Base-by-base conservation (phyloP, 2,329 filamentous ascomycete genomes). In the Fusarium keratoplasticum region DNA sequence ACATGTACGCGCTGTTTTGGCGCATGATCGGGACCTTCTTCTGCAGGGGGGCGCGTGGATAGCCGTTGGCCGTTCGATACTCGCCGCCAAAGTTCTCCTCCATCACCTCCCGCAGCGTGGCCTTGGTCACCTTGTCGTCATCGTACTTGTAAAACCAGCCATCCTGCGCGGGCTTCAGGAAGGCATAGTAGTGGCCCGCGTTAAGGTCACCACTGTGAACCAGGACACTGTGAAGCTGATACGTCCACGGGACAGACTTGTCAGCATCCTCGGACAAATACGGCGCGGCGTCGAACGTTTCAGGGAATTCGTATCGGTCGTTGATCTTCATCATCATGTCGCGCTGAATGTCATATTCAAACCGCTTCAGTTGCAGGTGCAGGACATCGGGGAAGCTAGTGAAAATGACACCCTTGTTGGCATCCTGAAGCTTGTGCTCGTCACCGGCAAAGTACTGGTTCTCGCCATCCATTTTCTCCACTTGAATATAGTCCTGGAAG, bases 271-370 rank as follows among this genome's bases (percentile, higher is more conserved):
- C 92, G 14, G 95, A 93, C 22, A 99, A 90, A 81, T 96, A 99
- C 0, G 95, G 95, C 0, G 94, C 87, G 8, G 95, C 94, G 80
- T 97, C 94, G 78, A 95, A 95, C 66, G 90, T 85, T 69, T 97
- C 94, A 1, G 94, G 95, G 75, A 96, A 97, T 79, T 97, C 95
- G 84, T 96, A 96, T 66, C 94, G 91, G 78, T 97, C 95, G 79
- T 97, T 97, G 81, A 99, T 95, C 85, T 99, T 99, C 93, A 97
- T 98, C 94, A 98, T 98, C 73, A 95, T 95, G 80, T 98, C 96
- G 77, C 94, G 91, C 76, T 97, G 93, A 78, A 98, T 94, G 83
- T 99, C 96, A 84, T 99, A 99, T 82, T 99, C 95, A 82, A 99
- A 99, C 61, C 96, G 93, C 85, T 98, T 98, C 69, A 99, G 89